Conservation (phyloP, 345 rosid genomes). For the Euphorbia tirucalli region DNA sequence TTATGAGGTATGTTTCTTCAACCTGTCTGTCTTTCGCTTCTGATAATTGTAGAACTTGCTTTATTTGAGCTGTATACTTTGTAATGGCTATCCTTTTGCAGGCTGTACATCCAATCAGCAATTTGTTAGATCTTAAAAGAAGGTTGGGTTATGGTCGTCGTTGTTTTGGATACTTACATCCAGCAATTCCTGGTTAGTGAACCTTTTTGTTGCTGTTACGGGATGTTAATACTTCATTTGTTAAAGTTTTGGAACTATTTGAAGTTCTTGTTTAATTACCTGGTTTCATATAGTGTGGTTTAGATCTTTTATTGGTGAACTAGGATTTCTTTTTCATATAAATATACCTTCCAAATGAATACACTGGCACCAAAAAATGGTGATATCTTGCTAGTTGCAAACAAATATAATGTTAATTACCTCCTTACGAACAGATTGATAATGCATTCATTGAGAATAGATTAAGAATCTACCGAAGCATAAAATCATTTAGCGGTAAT, state of each 20-base stretch:
- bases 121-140: slow-evolving; percentile 87
- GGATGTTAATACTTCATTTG: neutral
- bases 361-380: no score
- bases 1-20: slow-evolving; percentile 56
- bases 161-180: slow-evolving; percentile 90
- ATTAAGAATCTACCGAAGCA: no score
- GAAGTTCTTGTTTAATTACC: no score
- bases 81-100: slow-evolving; percentile 20
- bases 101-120: slow-evolving; percentile 98
- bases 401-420: neutral
- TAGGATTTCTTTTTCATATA: neutral
- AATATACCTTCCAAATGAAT: neutral
- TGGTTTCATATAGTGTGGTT: no score
- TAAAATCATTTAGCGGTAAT: no score
- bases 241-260: no score
- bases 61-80: slow-evolving; percentile 3
- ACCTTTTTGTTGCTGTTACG: slow-evolving; percentile 20
- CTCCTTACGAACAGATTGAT: no score
- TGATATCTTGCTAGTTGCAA: neutral
- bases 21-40: neutral
- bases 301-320: neutral
- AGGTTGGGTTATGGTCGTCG: slow-evolving; percentile 82
- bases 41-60: slow-evolving; percentile 6
- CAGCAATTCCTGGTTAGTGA: slow-evolving; percentile 78
- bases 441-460: no score